Evolutionary conservation across 2,329 filamentous ascomycete genomes (phyloP), one percentile per base, ranked within the genome.

Genomic region (Trichoderma polysporum): DNA sequence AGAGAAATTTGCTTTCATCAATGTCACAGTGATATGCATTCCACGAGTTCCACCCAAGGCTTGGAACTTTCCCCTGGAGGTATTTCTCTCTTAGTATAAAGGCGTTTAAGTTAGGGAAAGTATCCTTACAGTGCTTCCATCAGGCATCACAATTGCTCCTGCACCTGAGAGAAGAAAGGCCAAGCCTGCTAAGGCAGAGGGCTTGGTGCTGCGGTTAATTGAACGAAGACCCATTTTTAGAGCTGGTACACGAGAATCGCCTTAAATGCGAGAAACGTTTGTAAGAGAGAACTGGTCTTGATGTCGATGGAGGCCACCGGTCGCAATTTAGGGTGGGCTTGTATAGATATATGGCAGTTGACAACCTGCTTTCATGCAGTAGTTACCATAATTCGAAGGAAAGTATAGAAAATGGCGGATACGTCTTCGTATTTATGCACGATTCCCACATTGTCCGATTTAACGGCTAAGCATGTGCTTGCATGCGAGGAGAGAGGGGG

Each of bases 21-120:
- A 86, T 84, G 64, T 84, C 75, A 74, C 84, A 86, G 29, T 76
- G 76, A 69, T 83, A 84, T 19, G 81, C 80, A 71, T 87, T 86
- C 84, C 83, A 86, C 4, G 81, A 82, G 69, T 83, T 84, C 80
- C 81, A 85, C 4, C 82, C 83, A 58, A 83, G 71, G 3, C 80
- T 79, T 0, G 81, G 80, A 2, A 81, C 73, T 41, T 69, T 70
- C 15, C 69, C 69, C 65, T 68, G 19, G 13, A 54, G 3, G 31
- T 35, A 17, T 49, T 17, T 33, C 8, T 15, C 12, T 25, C 35
- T 62, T 22, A 62, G 49, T 12, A 31, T 37, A 31, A 10, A 62
- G 15, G 22, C 19, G 10, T 13, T 47, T 5, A 7, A 17, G 3
- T 17, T 8, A 47, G 17, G 8, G 10, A 7, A 12, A 29, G 15